Evolutionary conservation across 208 protist genomes (phyloP).

Genomic region (Leishmania tropica): DNA sequence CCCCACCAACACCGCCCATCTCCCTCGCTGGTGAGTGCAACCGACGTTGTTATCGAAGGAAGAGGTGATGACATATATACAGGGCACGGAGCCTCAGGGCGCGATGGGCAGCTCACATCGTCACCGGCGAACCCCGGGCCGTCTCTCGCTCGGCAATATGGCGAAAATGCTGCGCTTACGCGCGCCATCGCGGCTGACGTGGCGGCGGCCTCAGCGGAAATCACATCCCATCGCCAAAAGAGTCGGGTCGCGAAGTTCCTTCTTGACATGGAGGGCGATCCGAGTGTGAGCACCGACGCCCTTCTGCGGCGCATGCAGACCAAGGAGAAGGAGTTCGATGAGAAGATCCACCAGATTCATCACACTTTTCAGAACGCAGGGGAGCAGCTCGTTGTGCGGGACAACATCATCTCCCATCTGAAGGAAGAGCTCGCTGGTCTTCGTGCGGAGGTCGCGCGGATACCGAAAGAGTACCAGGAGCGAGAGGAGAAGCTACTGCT

Average conservation of each 20-base stretch:
- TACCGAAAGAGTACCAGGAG: constrained; percentile 28
- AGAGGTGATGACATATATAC: background rate
- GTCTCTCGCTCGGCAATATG: constrained; percentile 20
- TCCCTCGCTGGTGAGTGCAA: background rate
- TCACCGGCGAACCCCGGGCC: background rate
- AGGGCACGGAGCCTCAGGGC: background rate
- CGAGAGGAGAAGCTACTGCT: constrained; percentile 29
- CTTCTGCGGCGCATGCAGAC: constrained; percentile 52
- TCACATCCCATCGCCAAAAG: background rate
- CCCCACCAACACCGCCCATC: background rate
- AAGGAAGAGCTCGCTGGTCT: constrained; percentile 54
- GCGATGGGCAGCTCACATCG: background rate
- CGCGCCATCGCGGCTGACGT: background rate
- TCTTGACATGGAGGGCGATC: constrained; percentile 8
- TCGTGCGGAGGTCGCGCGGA: constrained; percentile 21
- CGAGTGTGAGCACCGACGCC: constrained; percentile 34
- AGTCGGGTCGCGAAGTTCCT: constrained; percentile 1
- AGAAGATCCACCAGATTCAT: constrained; percentile 76
- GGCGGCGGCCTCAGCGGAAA: background rate
- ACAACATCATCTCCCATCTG: constrained; percentile 73
- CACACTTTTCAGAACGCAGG: constrained; percentile 72
- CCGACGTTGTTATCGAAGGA: background rate
- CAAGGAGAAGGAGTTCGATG: constrained; percentile 78
- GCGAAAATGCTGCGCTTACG: background rate
- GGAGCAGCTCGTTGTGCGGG: constrained; percentile 59